Percentiles rank a stretch among this genome's conserved stretches.
These are phyloP conservation scores for Beauveria caledonica DNA, from an alignment of 2,329 filamentous ascomycete genomes.

Conservation along the genomic window DNA sequence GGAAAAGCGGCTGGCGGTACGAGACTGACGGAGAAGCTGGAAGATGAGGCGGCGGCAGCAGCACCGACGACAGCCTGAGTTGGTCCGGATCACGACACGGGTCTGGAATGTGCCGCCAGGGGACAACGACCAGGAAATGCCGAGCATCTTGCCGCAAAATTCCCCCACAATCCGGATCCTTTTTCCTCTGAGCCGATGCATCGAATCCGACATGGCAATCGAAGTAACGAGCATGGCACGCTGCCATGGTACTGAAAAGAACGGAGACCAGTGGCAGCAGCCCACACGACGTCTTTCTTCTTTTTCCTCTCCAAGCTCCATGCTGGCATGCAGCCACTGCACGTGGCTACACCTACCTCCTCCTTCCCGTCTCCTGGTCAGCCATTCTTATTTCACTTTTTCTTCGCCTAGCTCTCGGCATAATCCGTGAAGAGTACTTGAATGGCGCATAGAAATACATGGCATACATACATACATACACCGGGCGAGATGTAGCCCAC, in stretches of 20 bases:
- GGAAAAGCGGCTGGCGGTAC: neutral
- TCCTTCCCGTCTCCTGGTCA: neutral
- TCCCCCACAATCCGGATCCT: neutral
- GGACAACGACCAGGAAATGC: neutral
- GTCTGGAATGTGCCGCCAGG: neutral
- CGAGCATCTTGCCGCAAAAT: neutral
- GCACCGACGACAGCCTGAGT: too few species aligned
- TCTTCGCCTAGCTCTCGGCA: neutral
- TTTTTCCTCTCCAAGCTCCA: neutral
- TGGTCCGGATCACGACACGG: neutral
- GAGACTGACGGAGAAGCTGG: too few species aligned
- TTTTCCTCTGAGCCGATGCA: neutral
- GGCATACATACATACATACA: neutral
- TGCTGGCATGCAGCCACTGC: neutral
- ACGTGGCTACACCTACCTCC: neutral
- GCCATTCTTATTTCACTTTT: neutral
- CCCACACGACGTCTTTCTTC: neutral
- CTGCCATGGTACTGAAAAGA: neutral
- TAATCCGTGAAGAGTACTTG: neutral
- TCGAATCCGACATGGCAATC: neutral
- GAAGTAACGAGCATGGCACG: neutral
- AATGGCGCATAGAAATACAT: neutral
- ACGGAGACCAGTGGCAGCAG: neutral
- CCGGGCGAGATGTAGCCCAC: neutral
- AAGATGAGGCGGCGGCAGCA: neutral